Conservation (phyloP, 1,139 yeast genomes). For the Geotrichum reessii region DNA sequence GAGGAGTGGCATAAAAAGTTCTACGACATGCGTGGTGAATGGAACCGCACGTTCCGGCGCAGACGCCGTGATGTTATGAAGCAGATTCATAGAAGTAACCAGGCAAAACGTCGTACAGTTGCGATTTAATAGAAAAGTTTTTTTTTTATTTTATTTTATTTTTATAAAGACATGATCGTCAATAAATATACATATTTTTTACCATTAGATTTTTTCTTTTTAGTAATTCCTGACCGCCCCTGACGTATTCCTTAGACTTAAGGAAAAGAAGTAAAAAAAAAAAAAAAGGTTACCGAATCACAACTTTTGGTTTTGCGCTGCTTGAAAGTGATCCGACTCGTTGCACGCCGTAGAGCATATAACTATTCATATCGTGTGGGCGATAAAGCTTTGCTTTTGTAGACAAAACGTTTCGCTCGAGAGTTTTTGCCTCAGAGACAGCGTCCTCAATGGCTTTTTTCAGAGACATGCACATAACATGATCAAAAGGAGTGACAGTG, state of each 20-base stretch:
- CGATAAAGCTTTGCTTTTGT: conserved; percentile 14
- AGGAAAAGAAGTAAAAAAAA: neutral
- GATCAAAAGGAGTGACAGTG: conserved; percentile 38
- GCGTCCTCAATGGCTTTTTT: conserved; percentile 35
- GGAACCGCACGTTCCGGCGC: conserved; percentile 69
- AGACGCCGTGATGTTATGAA: conserved; percentile 69
- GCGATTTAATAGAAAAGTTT: neutral
- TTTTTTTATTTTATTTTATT: neutral
- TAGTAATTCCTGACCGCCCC: no score
- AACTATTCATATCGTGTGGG: conserved; percentile 16
- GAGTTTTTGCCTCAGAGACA: conserved; percentile 30
- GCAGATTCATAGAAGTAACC: conserved; percentile 44
- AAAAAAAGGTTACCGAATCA: conserved; percentile 7
- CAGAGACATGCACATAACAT: conserved; percentile 35
- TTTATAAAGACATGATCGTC: neutral
- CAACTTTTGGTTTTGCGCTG: conserved; percentile 15
- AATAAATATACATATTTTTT: neutral
- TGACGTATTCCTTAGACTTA: neutral
- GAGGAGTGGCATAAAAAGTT: conserved; percentile 70
- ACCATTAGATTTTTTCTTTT: neutral
- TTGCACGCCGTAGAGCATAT: conserved; percentile 15
- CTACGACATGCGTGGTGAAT: conserved; percentile 76
- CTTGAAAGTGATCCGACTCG: conserved; percentile 15
- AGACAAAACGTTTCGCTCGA: conserved; percentile 6
- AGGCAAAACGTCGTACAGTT: conserved; percentile 16